Percentiles rank a stretch among this genome's conserved stretches.
phyloP scores from a whole-genome alignment of 805 yeast species.

The Lipomyces yamanashiensis region DNA sequence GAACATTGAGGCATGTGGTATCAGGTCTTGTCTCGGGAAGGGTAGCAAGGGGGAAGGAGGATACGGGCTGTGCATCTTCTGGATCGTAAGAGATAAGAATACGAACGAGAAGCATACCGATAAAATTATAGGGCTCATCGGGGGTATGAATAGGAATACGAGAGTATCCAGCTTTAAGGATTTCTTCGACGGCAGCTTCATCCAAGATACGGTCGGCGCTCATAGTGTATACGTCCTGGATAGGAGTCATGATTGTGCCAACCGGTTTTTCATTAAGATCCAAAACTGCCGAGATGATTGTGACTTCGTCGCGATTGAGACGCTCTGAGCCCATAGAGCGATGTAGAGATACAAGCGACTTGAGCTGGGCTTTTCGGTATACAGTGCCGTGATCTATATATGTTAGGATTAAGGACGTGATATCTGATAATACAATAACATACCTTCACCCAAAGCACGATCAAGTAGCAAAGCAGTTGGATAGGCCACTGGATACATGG shows the following conservation, averaged over 20 bases:
- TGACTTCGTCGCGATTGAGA: constrained; percentile 91
- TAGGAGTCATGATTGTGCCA: constrained; percentile 89
- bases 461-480: constrained; percentile 86
- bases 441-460: constrained; percentile 72
- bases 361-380: constrained; percentile 88
- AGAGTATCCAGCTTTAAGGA: constrained; percentile 91
- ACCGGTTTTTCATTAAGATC: constrained; percentile 93
- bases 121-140: constrained; percentile 83
- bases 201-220: constrained; percentile 80
- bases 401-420: background rate
- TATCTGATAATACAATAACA: background rate
- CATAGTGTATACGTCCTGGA: constrained; percentile 86
- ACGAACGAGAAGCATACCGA: constrained; percentile 93
- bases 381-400: constrained; percentile 83
- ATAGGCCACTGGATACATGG: constrained; percentile 89
- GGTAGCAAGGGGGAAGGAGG: constrained; percentile 92
- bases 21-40: constrained; percentile 91
- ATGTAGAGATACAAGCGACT: constrained; percentile 90
- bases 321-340: constrained; percentile 95
- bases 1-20: constrained; percentile 89
- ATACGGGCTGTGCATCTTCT: constrained; percentile 90
- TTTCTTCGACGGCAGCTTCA: constrained; percentile 83
- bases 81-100: constrained; percentile 95
- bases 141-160: constrained; percentile 94
- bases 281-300: constrained; percentile 89